Conservation (phyloP, 2,329 filamentous ascomycete genomes). For the Lecanoromycetidae sp. region DNA sequence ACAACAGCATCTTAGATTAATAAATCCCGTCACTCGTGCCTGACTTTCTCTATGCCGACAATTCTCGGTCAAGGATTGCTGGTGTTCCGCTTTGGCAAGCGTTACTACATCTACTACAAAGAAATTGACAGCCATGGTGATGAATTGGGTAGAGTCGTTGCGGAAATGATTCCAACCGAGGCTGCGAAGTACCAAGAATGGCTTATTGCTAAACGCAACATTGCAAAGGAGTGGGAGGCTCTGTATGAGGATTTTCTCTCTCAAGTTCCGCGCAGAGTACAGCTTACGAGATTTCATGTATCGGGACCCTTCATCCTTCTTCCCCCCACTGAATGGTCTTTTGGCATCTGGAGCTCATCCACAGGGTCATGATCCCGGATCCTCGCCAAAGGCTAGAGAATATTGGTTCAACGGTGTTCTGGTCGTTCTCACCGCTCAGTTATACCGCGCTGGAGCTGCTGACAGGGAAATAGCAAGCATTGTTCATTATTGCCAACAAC, state of each 20-base stretch:
- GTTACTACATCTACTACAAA: constrained; percentile 14
- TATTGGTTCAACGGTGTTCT: constrained; percentile 12
- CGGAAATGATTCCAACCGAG: constrained; percentile 11
- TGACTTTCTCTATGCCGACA: neutral
- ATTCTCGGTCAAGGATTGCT: constrained; percentile 12
- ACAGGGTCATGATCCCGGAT: neutral
- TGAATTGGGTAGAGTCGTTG: constrained; percentile 10
- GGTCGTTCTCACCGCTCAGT: neutral
- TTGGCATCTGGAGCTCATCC: neutral
- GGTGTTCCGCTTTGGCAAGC: constrained; percentile 11
- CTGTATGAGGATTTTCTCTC: constrained; percentile 3
- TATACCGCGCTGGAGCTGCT: constrained; percentile 1
- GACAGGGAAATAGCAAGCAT: neutral
- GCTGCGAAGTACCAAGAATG: constrained; percentile 10
- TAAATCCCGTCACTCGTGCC: neutral
- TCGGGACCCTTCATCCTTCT: neutral
- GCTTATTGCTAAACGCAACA: neutral
- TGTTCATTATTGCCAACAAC: neutral
- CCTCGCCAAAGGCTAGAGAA: neutral
- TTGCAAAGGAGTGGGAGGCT: constrained; percentile 1
- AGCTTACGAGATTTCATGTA: neutral
- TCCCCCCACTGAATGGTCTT: neutral
- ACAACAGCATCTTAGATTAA: neutral
- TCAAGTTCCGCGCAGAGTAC: neutral
- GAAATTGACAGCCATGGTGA: constrained; percentile 15